phyloP scores from a whole-genome alignment of 371 early-diverging fungal genomes.

The Mucor sp. region DNA sequence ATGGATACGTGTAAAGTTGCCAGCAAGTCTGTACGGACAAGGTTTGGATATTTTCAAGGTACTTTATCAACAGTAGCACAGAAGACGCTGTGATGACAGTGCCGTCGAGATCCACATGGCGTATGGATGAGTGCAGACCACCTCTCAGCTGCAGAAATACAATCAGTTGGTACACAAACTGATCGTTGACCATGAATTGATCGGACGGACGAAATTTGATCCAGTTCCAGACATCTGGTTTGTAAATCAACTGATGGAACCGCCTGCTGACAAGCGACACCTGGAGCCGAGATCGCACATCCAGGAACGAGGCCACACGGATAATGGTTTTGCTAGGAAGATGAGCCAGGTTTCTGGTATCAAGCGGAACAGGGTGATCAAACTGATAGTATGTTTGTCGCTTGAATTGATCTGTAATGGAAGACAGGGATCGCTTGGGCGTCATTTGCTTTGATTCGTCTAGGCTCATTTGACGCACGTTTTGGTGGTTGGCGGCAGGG shows the following conservation, averaged over 20 bases:
- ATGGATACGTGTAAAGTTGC: slow-evolving; percentile 12
- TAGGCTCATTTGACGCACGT: slow-evolving; percentile 21
- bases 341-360: slow-evolving; percentile 1
- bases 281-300: slow-evolving; percentile 26
- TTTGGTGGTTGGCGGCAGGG: slow-evolving; percentile 4
- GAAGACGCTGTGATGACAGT: slow-evolving; percentile 9
- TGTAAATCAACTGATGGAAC: slow-evolving; percentile 15
- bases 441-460: slow-evolving; percentile 26
- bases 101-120: slow-evolving; percentile 6
- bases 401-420: slow-evolving; percentile 23
- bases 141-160: slow-evolving; percentile 10
- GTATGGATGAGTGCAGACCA: slow-evolving; percentile 6
- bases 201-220: slow-evolving; percentile 18
- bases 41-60: slow-evolving; percentile 15
- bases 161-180: slow-evolving; percentile 10
- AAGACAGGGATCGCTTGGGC: slow-evolving; percentile 29
- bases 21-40: slow-evolving; percentile 25
- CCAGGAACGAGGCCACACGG: slow-evolving; percentile 15
- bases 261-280: slow-evolving; percentile 10
- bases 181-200: slow-evolving; percentile 12
- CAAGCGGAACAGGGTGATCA: not conserved
- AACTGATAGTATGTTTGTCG: slow-evolving; percentile 11
- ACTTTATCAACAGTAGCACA: slow-evolving; percentile 11
- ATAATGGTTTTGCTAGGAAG: slow-evolving; percentile 9
- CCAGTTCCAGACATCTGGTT: slow-evolving; percentile 23